Evolutionary conservation across 2,329 filamentous ascomycete genomes (phyloP).

Genomic region (Purpureocillium lavendulum): DNA sequence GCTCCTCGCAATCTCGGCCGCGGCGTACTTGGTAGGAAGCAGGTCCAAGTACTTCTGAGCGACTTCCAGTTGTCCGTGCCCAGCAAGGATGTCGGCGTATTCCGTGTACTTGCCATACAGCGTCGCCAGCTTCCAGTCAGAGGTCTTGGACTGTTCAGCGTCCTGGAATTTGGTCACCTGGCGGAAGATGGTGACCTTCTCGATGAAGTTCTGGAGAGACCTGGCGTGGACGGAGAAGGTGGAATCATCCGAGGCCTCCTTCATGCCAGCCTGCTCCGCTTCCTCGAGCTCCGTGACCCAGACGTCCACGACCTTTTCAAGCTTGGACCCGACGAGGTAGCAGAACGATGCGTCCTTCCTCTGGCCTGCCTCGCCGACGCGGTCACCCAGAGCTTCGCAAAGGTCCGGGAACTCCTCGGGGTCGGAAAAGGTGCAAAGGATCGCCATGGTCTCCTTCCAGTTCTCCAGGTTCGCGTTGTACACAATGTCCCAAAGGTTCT

Average conservation of each 20-base stretch:
- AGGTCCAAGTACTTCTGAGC: constrained; percentile 90
- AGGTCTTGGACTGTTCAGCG: constrained; percentile 57
- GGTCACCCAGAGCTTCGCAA: constrained; percentile 89
- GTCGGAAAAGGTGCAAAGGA: constrained; percentile 90
- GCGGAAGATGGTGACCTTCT: constrained; percentile 96
- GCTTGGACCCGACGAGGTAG: constrained; percentile 88
- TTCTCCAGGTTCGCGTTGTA: constrained; percentile 88
- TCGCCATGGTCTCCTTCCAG: constrained; percentile 97
- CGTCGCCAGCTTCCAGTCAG: constrained; percentile 80
- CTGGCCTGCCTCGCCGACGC: constrained; percentile 68
- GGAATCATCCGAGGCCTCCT: constrained; percentile 62
- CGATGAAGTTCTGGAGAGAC: constrained; percentile 85
- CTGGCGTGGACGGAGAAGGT: constrained; percentile 88
- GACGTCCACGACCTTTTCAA: constrained; percentile 93
- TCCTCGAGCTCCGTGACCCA: constrained; percentile 89
- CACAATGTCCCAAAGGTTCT: constrained; percentile 97
- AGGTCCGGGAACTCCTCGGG: constrained; percentile 87
- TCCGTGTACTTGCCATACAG: constrained; percentile 95
- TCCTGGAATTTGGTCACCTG: constrained; percentile 90
- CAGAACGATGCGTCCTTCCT: constrained; percentile 94
- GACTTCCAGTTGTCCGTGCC: constrained; percentile 76
- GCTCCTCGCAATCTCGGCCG: constrained; percentile 78
- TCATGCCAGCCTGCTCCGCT: constrained; percentile 65
- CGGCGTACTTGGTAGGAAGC: constrained; percentile 73
- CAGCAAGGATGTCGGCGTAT: constrained; percentile 90